phyloP scores from a whole-genome alignment of 148 eudicot species.

The Rhododendron henanense region DNA sequence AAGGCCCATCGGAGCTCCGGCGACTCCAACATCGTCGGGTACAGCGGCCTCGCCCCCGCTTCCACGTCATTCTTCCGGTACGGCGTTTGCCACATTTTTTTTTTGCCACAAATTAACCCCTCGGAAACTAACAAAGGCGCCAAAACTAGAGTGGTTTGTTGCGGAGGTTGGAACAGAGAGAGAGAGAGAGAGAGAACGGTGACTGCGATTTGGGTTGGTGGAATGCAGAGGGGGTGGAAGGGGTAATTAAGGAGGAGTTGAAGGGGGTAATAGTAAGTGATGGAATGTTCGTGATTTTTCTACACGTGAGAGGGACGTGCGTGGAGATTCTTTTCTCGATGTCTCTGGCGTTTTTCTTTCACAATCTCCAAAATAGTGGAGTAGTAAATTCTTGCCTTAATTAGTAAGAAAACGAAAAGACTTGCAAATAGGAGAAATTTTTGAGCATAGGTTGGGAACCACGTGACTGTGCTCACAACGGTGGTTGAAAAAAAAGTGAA shows the following conservation, averaged over 20 bases:
- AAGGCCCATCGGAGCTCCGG: constrained; percentile 67
- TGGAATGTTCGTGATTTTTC: background rate
- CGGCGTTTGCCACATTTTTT: constrained; percentile 16
- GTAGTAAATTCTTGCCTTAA: too few species aligned
- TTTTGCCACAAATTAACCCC: background rate
- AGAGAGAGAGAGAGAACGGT: background rate
- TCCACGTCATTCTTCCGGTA: constrained; percentile 48
- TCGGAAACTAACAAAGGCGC: too few species aligned
- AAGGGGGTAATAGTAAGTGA: background rate
- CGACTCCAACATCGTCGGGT: constrained; percentile 49
- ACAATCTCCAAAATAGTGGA: too few species aligned
- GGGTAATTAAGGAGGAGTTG: background rate
- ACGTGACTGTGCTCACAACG: too few species aligned
- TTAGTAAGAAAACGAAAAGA: too few species aligned
- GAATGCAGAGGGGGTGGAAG: background rate
- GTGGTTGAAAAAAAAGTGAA: too few species aligned
- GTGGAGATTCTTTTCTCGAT: background rate
- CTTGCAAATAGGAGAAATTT: too few species aligned
- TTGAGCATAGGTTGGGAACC: too few species aligned
- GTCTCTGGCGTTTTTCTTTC: too few species aligned
- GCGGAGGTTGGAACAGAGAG: background rate
- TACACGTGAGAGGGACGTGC: background rate
- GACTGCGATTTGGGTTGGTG: background rate
- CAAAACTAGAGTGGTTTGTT: background rate
- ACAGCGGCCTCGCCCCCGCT: constrained; percentile 31